A percentile compares a stretch with the other conserved stretches of the same genome.
phyloP scores from a whole-genome alignment of 495 filamentous ascomycete species.

The Aspergillus egyptiacus region DNA sequence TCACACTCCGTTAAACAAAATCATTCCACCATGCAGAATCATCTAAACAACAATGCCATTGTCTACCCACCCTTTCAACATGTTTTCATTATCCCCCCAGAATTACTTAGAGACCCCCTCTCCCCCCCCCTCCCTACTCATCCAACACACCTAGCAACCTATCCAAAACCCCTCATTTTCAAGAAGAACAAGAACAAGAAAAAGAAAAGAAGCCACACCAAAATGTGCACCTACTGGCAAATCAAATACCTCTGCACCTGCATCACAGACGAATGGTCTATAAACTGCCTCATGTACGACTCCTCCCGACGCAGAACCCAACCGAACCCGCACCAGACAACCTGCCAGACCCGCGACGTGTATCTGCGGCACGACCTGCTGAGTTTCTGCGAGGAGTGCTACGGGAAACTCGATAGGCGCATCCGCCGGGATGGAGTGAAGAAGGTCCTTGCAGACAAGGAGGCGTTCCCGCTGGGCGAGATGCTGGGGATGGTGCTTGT shows the following conservation, averaged over 20 bases:
- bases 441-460: not conserved
- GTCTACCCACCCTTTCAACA: not conserved
- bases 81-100: not conserved
- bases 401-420: not conserved
- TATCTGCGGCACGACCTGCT: not conserved
- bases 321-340: not conserved
- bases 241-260: slow-evolving; percentile 1
- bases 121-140: not conserved
- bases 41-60: not conserved
- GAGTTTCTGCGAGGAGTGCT: not conserved
- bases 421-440: not conserved
- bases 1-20: not conserved
- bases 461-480: not conserved
- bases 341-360: not conserved
- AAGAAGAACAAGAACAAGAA: too few relatives aligned
- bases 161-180: too few relatives aligned
- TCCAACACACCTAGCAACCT: not conserved
- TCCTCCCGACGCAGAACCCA: not conserved
- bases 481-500: not conserved
- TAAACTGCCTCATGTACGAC: not conserved
- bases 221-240: slow-evolving; percentile 4
- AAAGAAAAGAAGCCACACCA: not conserved
- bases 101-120: not conserved
- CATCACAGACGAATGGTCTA: not conserved
- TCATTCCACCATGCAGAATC: not conserved